Evolutionary conservation across 768 basidiomycete genomes (phyloP).

Genomic region (Pisolithus albus): DNA sequence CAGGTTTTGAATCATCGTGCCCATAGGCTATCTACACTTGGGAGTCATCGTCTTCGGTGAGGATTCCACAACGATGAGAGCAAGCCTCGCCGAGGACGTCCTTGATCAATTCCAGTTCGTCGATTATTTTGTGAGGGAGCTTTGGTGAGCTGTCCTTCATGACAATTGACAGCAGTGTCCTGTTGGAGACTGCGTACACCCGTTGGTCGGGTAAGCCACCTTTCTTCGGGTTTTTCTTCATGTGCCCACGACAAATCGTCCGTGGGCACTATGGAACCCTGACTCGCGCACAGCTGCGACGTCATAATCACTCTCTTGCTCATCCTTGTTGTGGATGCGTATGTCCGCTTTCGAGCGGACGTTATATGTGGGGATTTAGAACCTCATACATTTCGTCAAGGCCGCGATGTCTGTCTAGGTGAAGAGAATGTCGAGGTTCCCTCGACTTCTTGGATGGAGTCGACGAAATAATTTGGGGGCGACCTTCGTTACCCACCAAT

Average conservation of each 20-base stretch:
- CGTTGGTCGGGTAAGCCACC: conserved; percentile 15
- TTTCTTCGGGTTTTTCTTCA: conserved; percentile 8
- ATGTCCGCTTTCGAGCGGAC: conserved; percentile 15
- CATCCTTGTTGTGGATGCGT: conserved; percentile 8
- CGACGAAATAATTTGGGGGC: conserved; percentile 17
- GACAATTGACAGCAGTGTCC: conserved; percentile 7
- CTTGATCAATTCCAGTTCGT: too few species aligned
- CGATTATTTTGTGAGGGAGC: background rate
- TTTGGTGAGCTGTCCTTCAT: background rate
- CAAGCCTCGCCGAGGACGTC: conserved; percentile 5
- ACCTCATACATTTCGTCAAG: conserved; percentile 8
- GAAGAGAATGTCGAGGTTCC: too few species aligned
- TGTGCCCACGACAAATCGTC: conserved; percentile 15
- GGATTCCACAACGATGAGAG: conserved; percentile 2
- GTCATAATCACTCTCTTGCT: conserved; percentile 6
- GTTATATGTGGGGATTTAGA: conserved; percentile 12
- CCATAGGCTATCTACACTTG: too few species aligned
- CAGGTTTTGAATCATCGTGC: too few species aligned
- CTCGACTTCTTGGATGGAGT: conserved; percentile 20
- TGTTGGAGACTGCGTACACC: conserved; percentile 18
- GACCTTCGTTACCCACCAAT: too few species aligned
- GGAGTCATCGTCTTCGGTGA: background rate
- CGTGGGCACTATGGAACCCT: conserved; percentile 9
- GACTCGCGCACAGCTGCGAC: background rate
- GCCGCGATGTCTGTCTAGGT: conserved; percentile 10